Percentiles rank a stretch among this genome's conserved stretches.
Conservation (phyloP, 257 asterid genomes). For the Solanum tarijense region DNA sequence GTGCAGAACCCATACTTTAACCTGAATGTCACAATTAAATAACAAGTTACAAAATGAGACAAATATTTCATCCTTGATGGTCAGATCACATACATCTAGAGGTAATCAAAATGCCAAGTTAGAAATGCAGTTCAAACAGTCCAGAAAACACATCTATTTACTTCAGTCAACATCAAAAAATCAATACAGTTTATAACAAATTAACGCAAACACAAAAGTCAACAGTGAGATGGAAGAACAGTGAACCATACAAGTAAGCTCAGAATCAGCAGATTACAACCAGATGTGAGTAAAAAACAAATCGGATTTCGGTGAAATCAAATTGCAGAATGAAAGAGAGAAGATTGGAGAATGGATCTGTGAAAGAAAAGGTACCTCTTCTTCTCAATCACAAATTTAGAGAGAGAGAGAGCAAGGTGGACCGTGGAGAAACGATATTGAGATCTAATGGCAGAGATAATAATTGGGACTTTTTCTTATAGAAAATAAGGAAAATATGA, state of each 20-base stretch:
- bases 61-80: neutral
- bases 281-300: neutral
- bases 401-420: neutral
- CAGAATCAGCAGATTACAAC: neutral
- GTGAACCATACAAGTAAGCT: neutral
- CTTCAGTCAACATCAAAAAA: neutral
- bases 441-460: slow-evolving; percentile 1
- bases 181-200: neutral
- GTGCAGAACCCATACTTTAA: slow-evolving; percentile 7
- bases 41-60: neutral
- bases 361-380: neutral
- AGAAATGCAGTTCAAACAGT: neutral
- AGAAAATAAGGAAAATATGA: neutral
- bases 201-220: neutral
- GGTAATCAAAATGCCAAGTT: neutral
- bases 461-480: neutral
- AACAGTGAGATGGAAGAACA: neutral
- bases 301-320: neutral
- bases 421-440: slow-evolving; percentile 3
- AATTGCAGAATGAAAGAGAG: neutral
- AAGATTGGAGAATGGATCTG: slow-evolving; percentile 1
- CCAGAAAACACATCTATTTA: neutral
- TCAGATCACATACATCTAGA: neutral
- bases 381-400: neutral
- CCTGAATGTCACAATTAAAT: neutral